These are phyloP conservation scores for Quercus wislizeni DNA, from an alignment of 306 rosid genomes.

Conservation along the genomic window DNA sequence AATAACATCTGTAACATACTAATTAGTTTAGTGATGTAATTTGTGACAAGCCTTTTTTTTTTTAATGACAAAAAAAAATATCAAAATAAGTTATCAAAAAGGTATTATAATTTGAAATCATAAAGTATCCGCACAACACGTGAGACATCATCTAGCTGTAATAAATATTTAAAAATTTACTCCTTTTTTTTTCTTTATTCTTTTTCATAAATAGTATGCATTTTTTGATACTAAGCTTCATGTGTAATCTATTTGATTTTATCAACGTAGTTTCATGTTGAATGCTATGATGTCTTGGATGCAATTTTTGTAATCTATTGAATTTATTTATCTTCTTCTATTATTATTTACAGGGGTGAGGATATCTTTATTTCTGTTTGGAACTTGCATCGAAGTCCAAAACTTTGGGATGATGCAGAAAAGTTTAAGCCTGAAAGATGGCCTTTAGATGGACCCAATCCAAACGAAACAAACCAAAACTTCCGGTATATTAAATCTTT, in stretches of 20 bases:
- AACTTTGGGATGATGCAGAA: constrained; percentile 80
- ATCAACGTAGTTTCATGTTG: background rate
- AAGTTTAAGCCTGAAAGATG: constrained; percentile 91
- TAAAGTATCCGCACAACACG: no score
- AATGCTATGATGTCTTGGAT: background rate
- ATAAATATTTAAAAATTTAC: no score
- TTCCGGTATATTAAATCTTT: constrained; percentile 53
- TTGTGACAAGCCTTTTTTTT: no score
- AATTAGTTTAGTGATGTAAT: no score
- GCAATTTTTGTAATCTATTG: background rate
- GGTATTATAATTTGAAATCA: no score
- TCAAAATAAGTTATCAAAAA: no score
- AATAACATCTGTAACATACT: no score
- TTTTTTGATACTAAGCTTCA: no score
- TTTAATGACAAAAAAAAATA: no score
- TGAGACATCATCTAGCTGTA: no score
- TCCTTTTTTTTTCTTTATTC: no score
- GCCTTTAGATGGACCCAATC: constrained; percentile 95
- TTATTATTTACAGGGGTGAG: constrained; percentile 66
- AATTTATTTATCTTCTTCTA: background rate
- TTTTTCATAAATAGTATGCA: no score
- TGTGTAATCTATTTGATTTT: background rate
- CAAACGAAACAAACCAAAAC: constrained; percentile 90
- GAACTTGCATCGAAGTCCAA: constrained; percentile 92
- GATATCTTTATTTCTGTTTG: constrained; percentile 90